Percentiles rank a stretch among this genome's conserved stretches.
phyloP scores from a whole-genome alignment of 768 basidiomycete species.

The Boletus bicolor region DNA sequence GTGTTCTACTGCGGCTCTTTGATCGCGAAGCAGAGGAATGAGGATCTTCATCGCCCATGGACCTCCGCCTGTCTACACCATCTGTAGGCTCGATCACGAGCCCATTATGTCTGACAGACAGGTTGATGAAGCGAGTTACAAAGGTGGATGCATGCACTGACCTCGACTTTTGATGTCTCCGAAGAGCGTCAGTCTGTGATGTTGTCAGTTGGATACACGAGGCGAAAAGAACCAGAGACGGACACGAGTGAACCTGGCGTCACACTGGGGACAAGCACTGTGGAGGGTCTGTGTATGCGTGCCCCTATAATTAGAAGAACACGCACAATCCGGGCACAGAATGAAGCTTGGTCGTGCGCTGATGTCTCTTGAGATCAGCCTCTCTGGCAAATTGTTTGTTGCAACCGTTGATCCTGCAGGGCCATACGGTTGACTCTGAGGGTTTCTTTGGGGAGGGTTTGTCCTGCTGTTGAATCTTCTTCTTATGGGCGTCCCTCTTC shows the following conservation, averaged over 20 bases:
- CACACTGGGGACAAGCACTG: constrained; percentile 77
- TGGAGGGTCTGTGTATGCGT: constrained; percentile 14
- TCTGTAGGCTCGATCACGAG: constrained; percentile 55
- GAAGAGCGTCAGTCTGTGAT: constrained; percentile 72
- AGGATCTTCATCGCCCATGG: constrained; percentile 22
- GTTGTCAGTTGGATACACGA: constrained; percentile 17
- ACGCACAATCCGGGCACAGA: constrained; percentile 71
- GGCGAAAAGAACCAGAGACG: constrained; percentile 28
- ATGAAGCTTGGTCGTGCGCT: constrained; percentile 75
- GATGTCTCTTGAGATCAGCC: constrained; percentile 79
- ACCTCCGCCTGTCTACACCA: constrained; percentile 14
- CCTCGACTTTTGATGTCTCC: constrained; percentile 79
- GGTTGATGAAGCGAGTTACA: not conserved
- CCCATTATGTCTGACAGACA: constrained; percentile 52
- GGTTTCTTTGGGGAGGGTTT: constrained; percentile 53
- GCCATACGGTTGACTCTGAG: constrained; percentile 58
- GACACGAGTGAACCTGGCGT: constrained; percentile 77
- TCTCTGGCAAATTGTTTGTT: constrained; percentile 80
- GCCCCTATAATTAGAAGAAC: constrained; percentile 11
- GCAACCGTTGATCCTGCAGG: constrained; percentile 78
- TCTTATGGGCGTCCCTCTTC: constrained; percentile 42
- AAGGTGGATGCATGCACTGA: constrained; percentile 29
- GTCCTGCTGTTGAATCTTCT: constrained; percentile 35
- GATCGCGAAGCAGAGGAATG: constrained; percentile 43
- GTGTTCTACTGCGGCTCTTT: constrained; percentile 50